Base-by-base conservation (phyloP, 2,329 filamentous ascomycete genomes). In the Lithohypha guttulata region DNA sequence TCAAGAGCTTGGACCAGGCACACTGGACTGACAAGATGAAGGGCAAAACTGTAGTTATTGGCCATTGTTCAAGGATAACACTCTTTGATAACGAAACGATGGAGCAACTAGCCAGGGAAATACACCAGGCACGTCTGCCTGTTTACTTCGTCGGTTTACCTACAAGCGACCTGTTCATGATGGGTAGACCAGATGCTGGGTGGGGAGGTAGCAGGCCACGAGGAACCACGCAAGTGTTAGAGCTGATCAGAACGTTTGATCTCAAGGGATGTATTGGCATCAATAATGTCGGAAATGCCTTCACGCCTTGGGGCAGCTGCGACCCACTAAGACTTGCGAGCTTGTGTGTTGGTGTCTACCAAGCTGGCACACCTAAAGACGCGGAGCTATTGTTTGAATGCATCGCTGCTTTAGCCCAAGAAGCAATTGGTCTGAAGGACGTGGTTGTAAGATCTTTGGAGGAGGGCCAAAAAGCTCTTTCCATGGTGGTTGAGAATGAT, bases 271-370 rank as follows among this genome's bases (percentile, higher is more conserved):
- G 74, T 10, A 66, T 84, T 4, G 71, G 75, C 2, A 67, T 81
- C 25, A 84, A 84, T 52, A 84, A 84, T 51, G 72, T 84, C 10
- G 79, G 79, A 13, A 84, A 84, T 53, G 77, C 79, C 0, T 84
- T 84, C 50, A 84, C 80, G 5, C 80, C 80, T 0, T 73, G 78
- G 51, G 80, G 79, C 0, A 74, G 64, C 13, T 76, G 71, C 26
- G 80, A 84, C 58, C 79, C 79, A 1, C 54, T 84, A 34, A 64
- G 64, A 27, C 59, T 82, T 29, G 77, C 78, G 14, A 74, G 69
- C 47, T 59, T 77, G 37, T 73, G 74, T 1, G 74, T 82, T 0
- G 78, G 76, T 0, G 53, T 84, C 3, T 84, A 84, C 51, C 78
- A 83, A 44, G 71, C 73, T 2, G 79, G 78, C 0, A 79, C 75